phyloP scores from a whole-genome alignment of 345 rosid genomes.

The Populus deltoides region DNA sequence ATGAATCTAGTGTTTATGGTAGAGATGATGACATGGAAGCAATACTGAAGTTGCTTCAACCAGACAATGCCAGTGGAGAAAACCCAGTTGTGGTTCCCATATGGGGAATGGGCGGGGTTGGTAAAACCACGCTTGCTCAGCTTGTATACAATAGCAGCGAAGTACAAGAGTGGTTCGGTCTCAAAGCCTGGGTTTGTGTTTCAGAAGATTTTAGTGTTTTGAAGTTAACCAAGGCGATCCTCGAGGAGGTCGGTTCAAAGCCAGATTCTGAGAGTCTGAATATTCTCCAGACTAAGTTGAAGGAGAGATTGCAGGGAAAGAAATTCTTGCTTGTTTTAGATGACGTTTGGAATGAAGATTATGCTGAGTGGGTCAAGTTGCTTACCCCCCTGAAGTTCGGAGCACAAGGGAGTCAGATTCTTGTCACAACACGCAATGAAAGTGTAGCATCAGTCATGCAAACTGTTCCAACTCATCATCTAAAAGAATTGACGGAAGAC shows the following conservation, averaged over 20 bases:
- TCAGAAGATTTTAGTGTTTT: constrained; percentile 1
- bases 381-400: not conserved
- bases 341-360: not conserved
- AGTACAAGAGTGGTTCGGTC: not conserved
- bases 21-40: constrained; percentile 4
- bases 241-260: not conserved
- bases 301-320: not conserved
- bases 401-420: constrained; percentile 2
- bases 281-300: not conserved
- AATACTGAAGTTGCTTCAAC: not conserved
- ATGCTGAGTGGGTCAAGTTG: not conserved
- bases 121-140: constrained; percentile 16
- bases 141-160: not conserved
- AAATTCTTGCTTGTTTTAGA: too few relatives aligned
- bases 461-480: not conserved
- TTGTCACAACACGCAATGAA: constrained; percentile 5
- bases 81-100: not conserved
- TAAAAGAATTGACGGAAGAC: not conserved
- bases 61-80: not conserved
- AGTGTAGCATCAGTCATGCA: not conserved
- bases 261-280: not conserved
- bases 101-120: not conserved
- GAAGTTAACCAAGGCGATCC: not conserved
- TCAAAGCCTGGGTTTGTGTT: constrained; percentile 6
- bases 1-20: not conserved